Evolutionary conservation across 2,329 filamentous ascomycete genomes (phyloP).

Genomic region (Monosporascus cannonballus): DNA sequence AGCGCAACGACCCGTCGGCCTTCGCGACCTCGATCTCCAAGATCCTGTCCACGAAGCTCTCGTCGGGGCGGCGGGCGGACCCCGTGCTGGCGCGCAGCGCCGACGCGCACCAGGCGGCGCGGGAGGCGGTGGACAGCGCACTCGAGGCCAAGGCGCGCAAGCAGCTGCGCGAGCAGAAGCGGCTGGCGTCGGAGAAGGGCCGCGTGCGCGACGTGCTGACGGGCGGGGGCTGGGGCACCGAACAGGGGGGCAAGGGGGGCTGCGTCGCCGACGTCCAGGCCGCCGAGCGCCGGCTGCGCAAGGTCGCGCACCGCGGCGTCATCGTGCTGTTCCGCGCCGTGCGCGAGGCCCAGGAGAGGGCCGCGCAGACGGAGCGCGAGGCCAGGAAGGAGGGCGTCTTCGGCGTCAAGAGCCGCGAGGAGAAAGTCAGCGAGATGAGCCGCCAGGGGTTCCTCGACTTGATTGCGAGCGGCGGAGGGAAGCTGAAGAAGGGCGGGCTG

Average conservation of each 20-base stretch:
- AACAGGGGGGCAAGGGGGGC: slow-evolving; percentile 36
- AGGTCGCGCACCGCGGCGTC: slow-evolving; percentile 88
- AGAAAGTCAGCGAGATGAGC: slow-evolving; percentile 91
- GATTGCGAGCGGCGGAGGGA: slow-evolving; percentile 62
- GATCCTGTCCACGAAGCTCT: slow-evolving; percentile 85
- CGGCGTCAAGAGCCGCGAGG: slow-evolving; percentile 73
- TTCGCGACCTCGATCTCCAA: slow-evolving; percentile 92
- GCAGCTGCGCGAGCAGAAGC: slow-evolving; percentile 76
- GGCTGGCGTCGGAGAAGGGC: slow-evolving; percentile 74
- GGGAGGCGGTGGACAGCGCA: slow-evolving; percentile 66
- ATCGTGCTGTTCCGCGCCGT: slow-evolving; percentile 97
- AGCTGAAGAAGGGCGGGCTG: slow-evolving; percentile 51
- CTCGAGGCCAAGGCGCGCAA: slow-evolving; percentile 76
- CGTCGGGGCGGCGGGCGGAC: slow-evolving; percentile 73
- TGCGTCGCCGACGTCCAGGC: slow-evolving; percentile 51
- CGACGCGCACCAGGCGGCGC: slow-evolving; percentile 65
- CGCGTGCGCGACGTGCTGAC: slow-evolving; percentile 80
- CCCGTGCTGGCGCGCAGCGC: slow-evolving; percentile 85
- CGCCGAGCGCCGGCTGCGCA: slow-evolving; percentile 73
- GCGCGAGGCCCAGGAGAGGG: slow-evolving; percentile 84
- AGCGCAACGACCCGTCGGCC: slow-evolving; percentile 85
- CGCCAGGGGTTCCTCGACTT: slow-evolving; percentile 94
- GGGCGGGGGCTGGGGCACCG: slow-evolving; percentile 40
- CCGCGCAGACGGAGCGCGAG: slow-evolving; percentile 66
- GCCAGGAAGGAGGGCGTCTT: slow-evolving; percentile 67